Percentiles rank a stretch among this genome's conserved stretches.
These are phyloP conservation scores for Fraxinus pennsylvanica DNA, from an alignment of 257 asterid genomes.

Conservation along the genomic window DNA sequence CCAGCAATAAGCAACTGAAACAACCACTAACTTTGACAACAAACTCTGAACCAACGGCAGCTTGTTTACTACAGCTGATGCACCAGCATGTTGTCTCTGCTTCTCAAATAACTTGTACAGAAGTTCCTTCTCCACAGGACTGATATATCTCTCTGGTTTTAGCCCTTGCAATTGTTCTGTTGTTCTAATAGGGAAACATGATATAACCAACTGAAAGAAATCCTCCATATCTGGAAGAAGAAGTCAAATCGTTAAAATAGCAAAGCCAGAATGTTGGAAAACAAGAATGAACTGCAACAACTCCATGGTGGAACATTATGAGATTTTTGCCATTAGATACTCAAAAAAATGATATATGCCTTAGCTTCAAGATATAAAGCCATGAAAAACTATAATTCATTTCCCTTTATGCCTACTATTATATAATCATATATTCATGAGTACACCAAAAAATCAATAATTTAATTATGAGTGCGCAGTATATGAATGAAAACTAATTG, in stretches of 20 bases:
- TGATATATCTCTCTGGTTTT: conserved; percentile 60
- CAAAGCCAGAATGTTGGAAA: conserved; percentile 4
- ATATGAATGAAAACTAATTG: neutral
- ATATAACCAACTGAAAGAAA: conserved; percentile 78
- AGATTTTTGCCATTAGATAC: conserved; percentile 4
- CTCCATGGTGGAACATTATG: conserved; percentile 11
- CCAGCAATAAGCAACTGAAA: conserved; percentile 91
- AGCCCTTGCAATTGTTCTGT: conserved; percentile 48
- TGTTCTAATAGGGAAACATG: conserved; percentile 75
- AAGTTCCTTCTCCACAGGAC: conserved; percentile 53
- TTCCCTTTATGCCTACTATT: conserved; percentile 2
- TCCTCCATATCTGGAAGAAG: conserved; percentile 76
- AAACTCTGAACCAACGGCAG: conserved; percentile 69
- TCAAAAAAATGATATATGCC: conserved; percentile 14
- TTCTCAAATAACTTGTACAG: conserved; percentile 74
- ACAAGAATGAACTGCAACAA: conserved; percentile 20
- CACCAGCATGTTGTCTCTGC: conserved; percentile 62
- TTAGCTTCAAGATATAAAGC: conserved; percentile 25
- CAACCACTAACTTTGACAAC: conserved; percentile 66
- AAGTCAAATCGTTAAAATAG: conserved; percentile 26
- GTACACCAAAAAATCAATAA: conserved; percentile 9
- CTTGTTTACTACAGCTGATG: conserved; percentile 69
- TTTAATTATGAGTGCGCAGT: no score
- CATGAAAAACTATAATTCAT: conserved; percentile 17
- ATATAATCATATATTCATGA: neutral